Conservation (phyloP, 208 protist genomes). For the Tritrichomonas foetus region DNA sequence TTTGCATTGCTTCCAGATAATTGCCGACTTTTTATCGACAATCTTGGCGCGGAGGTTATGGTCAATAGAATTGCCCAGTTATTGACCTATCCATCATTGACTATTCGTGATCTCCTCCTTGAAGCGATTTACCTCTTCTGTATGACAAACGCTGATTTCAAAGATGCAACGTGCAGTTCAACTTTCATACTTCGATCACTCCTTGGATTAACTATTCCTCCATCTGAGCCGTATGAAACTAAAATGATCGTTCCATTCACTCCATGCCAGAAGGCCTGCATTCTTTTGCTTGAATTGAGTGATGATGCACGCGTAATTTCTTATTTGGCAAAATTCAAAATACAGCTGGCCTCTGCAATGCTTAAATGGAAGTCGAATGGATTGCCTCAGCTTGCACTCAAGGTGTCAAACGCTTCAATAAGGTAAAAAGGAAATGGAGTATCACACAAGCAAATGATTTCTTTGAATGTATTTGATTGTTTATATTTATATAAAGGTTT, state of each 20-base stretch:
- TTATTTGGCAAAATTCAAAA: background rate
- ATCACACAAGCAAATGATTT: no score
- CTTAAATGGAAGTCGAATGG: background rate
- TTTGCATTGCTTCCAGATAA: background rate
- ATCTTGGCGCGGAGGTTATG: background rate
- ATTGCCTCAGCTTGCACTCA: background rate
- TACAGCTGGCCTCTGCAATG: background rate
- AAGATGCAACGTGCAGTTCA: background rate
- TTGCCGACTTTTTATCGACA: background rate
- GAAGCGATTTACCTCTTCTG: background rate
- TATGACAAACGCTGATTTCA: background rate
- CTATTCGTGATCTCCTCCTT: background rate
- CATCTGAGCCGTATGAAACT: background rate
- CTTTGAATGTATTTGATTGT: no score
- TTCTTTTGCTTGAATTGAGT: background rate
- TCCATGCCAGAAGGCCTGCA: conserved; percentile 12
- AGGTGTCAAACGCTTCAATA: conserved; percentile 18
- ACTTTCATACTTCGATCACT: background rate
- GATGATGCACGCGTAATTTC: background rate
- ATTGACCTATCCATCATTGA: background rate
- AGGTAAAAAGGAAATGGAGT: no score
- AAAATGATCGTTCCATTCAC: background rate
- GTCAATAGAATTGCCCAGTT: background rate
- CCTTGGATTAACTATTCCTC: background rate
- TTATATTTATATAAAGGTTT: no score